These are phyloP conservation scores for Eimeria necatrix DNA, from an alignment of 169 alveolate species.

Conservation along the genomic window DNA sequence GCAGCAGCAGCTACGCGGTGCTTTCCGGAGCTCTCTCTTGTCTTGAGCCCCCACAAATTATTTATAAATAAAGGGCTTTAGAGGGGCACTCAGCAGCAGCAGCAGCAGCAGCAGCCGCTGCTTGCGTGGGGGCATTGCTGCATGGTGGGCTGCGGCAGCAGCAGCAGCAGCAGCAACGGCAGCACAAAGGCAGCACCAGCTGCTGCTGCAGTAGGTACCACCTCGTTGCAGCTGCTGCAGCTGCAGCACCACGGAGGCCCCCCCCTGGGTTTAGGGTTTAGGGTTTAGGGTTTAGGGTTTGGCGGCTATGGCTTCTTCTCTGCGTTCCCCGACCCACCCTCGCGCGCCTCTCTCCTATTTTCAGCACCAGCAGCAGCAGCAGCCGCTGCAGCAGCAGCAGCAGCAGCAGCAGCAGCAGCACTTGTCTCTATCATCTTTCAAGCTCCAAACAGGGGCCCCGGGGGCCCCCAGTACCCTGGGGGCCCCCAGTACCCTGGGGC, in stretches of 20 bases:
- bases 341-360: constrained; percentile 18
- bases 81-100: not conserved
- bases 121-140: not conserved
- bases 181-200: constrained; percentile 45
- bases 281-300: constrained; percentile 45
- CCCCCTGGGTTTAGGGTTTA: constrained; percentile 1
- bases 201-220: not conserved
- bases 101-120: not conserved
- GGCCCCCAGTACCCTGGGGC: too few relatives aligned
- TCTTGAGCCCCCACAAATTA: not conserved
- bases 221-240: not conserved
- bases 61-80: not conserved
- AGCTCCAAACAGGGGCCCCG: not conserved
- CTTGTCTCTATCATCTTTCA: not conserved
- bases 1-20: not conserved
- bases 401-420: not conserved
- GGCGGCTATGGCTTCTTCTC: not conserved
- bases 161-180: constrained; percentile 19
- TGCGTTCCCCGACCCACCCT: constrained; percentile 31
- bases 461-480: too few relatives aligned
- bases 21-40: not conserved
- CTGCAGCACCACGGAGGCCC: not conserved
- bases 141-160: not conserved
- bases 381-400: too few relatives aligned
- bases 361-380: too few relatives aligned